Evolutionary conservation across 2,329 filamentous ascomycete genomes (phyloP).

Genomic region (Cladophialophora bantiana): DNA sequence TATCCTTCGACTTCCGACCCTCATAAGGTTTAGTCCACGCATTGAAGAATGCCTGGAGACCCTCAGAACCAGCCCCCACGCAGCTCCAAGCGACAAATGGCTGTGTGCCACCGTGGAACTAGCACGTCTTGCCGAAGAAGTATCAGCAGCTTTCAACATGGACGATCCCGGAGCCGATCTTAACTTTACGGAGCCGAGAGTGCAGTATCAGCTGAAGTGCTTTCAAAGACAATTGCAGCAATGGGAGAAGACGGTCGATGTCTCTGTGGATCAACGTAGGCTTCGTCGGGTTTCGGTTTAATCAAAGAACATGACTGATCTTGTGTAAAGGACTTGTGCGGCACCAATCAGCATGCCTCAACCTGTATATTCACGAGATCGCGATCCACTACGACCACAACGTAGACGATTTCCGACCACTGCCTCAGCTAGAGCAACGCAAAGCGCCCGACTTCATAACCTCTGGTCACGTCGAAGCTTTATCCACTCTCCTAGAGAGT

Average conservation of each 20-base stretch:
- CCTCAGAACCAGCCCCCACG: slow-evolving; percentile 62
- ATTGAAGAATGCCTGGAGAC: slow-evolving; percentile 67
- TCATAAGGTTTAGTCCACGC: slow-evolving; percentile 67
- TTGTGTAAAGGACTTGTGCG: slow-evolving; percentile 49
- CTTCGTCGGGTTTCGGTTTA: slow-evolving; percentile 23
- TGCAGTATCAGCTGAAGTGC: slow-evolving; percentile 68
- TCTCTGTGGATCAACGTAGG: slow-evolving; percentile 64
- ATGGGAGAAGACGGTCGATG: slow-evolving; percentile 62
- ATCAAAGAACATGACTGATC: neutral
- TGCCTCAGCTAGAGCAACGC: slow-evolving; percentile 39
- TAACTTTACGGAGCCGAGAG: slow-evolving; percentile 66
- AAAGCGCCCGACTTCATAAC: slow-evolving; percentile 48
- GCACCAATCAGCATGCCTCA: slow-evolving; percentile 69
- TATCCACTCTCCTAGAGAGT: slow-evolving; percentile 69
- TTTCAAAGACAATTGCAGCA: slow-evolving; percentile 70
- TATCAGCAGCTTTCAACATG: slow-evolving; percentile 68
- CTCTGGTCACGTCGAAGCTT: slow-evolving; percentile 68
- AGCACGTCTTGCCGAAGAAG: slow-evolving; percentile 70
- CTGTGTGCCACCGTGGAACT: slow-evolving; percentile 65
- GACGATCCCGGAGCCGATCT: slow-evolving; percentile 65
- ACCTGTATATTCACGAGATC: slow-evolving; percentile 77
- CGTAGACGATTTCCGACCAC: slow-evolving; percentile 58
- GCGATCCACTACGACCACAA: slow-evolving; percentile 70
- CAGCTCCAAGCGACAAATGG: slow-evolving; percentile 60
- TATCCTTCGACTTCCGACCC: slow-evolving; percentile 63